phyloP scores from a whole-genome alignment of 768 basidiomycete genomes.

The Vararia minispora region DNA sequence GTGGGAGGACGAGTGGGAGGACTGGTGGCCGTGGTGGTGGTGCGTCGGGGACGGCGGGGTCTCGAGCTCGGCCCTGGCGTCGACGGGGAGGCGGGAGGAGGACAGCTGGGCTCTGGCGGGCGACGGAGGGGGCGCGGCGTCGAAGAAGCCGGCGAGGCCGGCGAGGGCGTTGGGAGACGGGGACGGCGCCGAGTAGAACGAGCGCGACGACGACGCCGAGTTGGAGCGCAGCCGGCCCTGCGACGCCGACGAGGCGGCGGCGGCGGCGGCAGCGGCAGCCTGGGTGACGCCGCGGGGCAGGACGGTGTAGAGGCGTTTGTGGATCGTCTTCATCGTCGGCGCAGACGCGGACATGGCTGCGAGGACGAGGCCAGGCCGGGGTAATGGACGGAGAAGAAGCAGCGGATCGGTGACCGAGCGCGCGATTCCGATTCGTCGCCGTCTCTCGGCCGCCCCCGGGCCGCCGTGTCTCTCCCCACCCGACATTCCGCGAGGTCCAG shows the following conservation, averaged over 20 bases:
- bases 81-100: slow-evolving; percentile 32
- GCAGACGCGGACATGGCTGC: slow-evolving; percentile 27
- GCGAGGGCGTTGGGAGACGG: slow-evolving; percentile 25
- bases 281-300: slow-evolving; percentile 26
- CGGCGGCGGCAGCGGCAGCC: too few relatives aligned
- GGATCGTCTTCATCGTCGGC: slow-evolving; percentile 36
- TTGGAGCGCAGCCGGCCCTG: slow-evolving; percentile 34
- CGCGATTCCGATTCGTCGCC: too few relatives aligned
- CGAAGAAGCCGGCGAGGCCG: slow-evolving; percentile 29
- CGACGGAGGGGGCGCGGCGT: slow-evolving; percentile 25
- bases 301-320: slow-evolving; percentile 39
- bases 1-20: slow-evolving; percentile 9
- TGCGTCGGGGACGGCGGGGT: slow-evolving; percentile 20
- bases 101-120: slow-evolving; percentile 27
- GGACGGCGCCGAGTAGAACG: too few relatives aligned
- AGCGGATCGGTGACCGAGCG: too few relatives aligned
- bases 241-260: slow-evolving; percentile 8
- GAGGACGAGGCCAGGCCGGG: too few relatives aligned
- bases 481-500: too few relatives aligned
- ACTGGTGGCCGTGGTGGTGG: slow-evolving; percentile 11
- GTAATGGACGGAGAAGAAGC: too few relatives aligned
- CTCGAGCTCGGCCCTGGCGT: slow-evolving; percentile 35
- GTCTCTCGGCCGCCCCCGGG: too few relatives aligned
- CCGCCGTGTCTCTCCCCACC: too few relatives aligned
- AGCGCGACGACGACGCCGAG: slow-evolving; percentile 27